These are phyloP conservation scores for Metschnikowia baotianmanensis DNA, from an alignment of 805 yeast species.

Conservation along the genomic window DNA sequence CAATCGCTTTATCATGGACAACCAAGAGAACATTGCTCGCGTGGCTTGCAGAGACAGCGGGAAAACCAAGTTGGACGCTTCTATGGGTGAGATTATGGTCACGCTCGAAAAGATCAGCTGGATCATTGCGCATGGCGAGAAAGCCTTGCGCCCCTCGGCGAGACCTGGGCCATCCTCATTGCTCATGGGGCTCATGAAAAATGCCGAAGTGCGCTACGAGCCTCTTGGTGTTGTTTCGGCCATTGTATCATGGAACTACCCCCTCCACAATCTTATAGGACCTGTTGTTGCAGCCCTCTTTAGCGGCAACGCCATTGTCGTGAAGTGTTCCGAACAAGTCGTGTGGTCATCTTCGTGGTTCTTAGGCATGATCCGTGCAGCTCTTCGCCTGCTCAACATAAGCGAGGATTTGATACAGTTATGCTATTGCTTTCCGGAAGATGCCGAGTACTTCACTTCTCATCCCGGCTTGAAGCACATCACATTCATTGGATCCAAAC, in stretches of 20 bases:
- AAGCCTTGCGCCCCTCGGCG: slow-evolving; percentile 61
- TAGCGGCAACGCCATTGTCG: slow-evolving; percentile 87
- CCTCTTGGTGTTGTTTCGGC: slow-evolving; percentile 90
- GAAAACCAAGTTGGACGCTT: slow-evolving; percentile 92
- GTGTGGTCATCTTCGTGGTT: slow-evolving; percentile 91
- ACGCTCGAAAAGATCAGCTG: slow-evolving; percentile 91
- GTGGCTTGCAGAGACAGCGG: slow-evolving; percentile 97
- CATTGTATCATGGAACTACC: slow-evolving; percentile 95
- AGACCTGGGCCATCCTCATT: slow-evolving; percentile 88
- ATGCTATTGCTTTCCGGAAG: slow-evolving; percentile 84
- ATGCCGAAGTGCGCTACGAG: slow-evolving; percentile 90
- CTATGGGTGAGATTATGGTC: slow-evolving; percentile 94
- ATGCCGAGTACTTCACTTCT: slow-evolving; percentile 81
- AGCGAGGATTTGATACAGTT: slow-evolving; percentile 84
- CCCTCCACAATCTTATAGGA: slow-evolving; percentile 90
- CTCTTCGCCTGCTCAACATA: slow-evolving; percentile 69
- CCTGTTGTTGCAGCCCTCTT: slow-evolving; percentile 87
- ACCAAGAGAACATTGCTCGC: slow-evolving; percentile 84
- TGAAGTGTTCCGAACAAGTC: slow-evolving; percentile 95
- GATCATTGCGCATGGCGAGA: slow-evolving; percentile 82
- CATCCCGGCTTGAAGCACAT: slow-evolving; percentile 83
- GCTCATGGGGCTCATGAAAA: slow-evolving; percentile 78
- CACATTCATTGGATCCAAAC: slow-evolving; percentile 94
- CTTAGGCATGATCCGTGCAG: slow-evolving; percentile 65
- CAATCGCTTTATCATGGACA: slow-evolving; percentile 64